Evolutionary conservation across 2,329 filamentous ascomycete species (phyloP), one percentile per base, ranked within the genome.

Genomic region (Hortaea werneckii): DNA sequence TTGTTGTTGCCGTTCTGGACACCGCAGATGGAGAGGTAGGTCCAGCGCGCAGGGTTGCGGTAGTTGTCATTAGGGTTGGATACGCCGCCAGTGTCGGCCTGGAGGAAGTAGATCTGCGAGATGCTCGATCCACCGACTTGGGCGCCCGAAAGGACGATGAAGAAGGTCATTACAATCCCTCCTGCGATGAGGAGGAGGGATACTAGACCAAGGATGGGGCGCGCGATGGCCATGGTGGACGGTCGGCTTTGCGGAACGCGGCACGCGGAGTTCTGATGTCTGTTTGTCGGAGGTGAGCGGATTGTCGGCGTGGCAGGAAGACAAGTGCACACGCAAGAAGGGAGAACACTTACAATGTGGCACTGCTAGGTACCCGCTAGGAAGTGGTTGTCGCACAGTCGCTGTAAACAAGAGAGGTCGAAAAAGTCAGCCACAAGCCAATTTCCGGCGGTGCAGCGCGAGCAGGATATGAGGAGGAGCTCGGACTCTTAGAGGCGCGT

Each of bases 1-100:
- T 62, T 68, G 43, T 71, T 72, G 62, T 81, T 65, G 29, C 73
- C 73, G 40, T 69, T 65, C 50, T 69, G 69, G 29, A 71, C 71
- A 43, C 81, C 79, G 69, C 89, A 94, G 50, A 94, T 73, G 65
- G 85, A 82, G 74, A 94, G 92, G 69, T 84, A 94, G 32, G 88
- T 94, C 90, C 90, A 96, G 69, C 90, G 82, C 9, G 87, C 82
- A 12, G 71, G 70, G 51, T 73, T 71, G 39, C 65, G 64, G 42
- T 73, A 51, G 43, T 82, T 78, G 9, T 87, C 82, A 37, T 50
- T 49, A 41, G 43, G 51, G 41, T 82, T 81, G 3, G 76, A 71
- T 60, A 94, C 88, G 60, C 74, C 79, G 29, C 69, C 71, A 1
- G 89, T 95, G 61, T 85, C 77, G 58, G 86, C 86, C 61, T 83